Conservation (phyloP, 2,329 filamentous ascomycete genomes). For the Neofusicoccum sp. region DNA sequence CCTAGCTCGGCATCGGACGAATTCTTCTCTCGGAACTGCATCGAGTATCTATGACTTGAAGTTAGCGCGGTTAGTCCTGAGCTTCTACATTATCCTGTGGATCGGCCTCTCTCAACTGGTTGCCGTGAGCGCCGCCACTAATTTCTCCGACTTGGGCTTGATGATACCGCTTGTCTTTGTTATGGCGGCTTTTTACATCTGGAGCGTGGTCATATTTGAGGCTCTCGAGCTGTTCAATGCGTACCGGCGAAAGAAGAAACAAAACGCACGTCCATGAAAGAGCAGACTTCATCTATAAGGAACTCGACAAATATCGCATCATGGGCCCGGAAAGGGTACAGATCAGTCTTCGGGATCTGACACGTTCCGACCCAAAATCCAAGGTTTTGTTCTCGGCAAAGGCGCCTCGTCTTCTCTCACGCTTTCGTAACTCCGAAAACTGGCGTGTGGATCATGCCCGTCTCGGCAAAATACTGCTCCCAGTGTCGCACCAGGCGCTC, state of each 20-base stretch:
- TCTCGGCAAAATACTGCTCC: constrained; percentile 21
- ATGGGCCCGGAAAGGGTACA: too few species aligned
- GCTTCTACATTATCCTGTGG: constrained; percentile 5
- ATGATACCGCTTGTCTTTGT: neutral
- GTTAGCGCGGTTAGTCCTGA: neutral
- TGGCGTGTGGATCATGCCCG: constrained; percentile 21
- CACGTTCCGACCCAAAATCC: too few species aligned
- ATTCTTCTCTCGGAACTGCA: neutral
- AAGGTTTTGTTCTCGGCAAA: too few species aligned
- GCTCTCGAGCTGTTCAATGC: constrained; percentile 15
- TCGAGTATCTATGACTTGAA: neutral
- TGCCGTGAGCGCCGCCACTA: constrained; percentile 9
- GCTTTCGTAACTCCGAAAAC: too few species aligned
- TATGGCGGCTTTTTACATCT: neutral
- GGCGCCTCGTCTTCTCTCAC: too few species aligned
- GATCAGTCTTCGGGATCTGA: too few species aligned
- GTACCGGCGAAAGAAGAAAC: constrained; percentile 16
- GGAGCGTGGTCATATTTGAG: neutral
- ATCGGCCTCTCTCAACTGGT: neutral
- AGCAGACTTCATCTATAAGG: too few species aligned
- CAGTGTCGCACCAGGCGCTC: constrained; percentile 17
- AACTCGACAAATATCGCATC: too few species aligned
- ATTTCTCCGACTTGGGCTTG: neutral
- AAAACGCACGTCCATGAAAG: constrained; percentile 23
- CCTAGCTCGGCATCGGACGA: neutral